Evolutionary conservation across 345 rosid genomes (phyloP), one percentile per base, ranked within the genome.

Genomic region (Bruguiera sexangula): DNA sequence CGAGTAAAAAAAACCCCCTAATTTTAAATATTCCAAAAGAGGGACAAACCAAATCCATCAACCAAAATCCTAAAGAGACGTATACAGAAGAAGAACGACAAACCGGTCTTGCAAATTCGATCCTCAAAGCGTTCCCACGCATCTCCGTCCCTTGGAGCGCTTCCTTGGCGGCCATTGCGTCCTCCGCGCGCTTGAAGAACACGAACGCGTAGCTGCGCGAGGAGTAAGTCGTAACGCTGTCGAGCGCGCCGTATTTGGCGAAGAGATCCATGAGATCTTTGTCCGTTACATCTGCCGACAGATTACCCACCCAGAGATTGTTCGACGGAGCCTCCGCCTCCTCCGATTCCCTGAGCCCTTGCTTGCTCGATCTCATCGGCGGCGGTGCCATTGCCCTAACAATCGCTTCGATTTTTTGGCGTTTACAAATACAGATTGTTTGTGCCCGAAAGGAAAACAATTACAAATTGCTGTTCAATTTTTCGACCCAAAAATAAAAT

Each of bases 21-120:
- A 2, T 43, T 43, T 43, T 3, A 43, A 13, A 43, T 15, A 43
- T 43, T 43, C 50, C 50, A 13, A 13, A 36, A 11, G 50, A 43
- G 19, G 4, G 18, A 37, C 8, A 31, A 73, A 30, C 62, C 8
- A 43, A 72, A 60, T 60, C 57, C 48, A 52, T 20, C 6, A 34
- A 16, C 24, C 32, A 20, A 19, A 10, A 50, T 24, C 60, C 39
- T 57, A 51, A 65, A 57, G 66, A 74, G 66, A 73, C 79, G 73
- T 61, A 85, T 77, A 78, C 90, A 84, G 65, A 50, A 76, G 76
- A 76, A 80, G 69, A 75, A 80, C 91, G 73, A 88, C 96, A 70
- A 95, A 95, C 99, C 98, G 97, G 98, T 80, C 97, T 82, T n/a
- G 98, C 96, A 82, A 82, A 95, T 89, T 92, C 97, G 86, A 92